Percentiles rank a stretch among this genome's conserved stretches.
These are phyloP conservation scores for Pilatotrama ljubarskyi DNA, from an alignment of 768 basidiomycete genomes.

Conservation along the genomic window DNA sequence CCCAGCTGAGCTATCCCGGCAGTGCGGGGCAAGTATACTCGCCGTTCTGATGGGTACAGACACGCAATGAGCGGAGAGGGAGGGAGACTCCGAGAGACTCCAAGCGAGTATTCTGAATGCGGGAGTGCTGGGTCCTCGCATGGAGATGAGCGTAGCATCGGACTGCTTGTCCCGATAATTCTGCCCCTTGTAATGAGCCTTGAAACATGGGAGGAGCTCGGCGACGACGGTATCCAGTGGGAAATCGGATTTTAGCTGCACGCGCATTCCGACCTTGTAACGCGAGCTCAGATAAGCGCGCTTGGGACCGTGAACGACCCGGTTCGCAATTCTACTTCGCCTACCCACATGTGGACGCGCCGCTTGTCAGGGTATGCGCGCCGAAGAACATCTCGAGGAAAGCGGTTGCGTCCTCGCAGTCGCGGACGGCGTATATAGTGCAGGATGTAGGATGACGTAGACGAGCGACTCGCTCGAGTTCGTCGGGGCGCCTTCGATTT, in stretches of 20 bases:
- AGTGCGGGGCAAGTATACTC: no score
- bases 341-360: not conserved
- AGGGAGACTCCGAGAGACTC: no score
- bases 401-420: no score
- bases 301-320: no score
- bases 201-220: not conserved
- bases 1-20: slow-evolving; percentile 38
- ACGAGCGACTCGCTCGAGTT: not conserved
- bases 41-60: no score
- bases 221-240: not conserved
- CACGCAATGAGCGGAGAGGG: no score
- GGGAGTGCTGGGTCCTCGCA: no score
- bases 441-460: not conserved
- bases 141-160: no score
- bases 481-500: not conserved
- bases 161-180: no score
- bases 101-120: no score
- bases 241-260: not conserved
- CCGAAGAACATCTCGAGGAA: no score
- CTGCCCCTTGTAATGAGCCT: not conserved
- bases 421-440: not conserved
- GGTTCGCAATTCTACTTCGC: not conserved
- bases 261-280: not conserved
- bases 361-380: not conserved
- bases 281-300: no score